A percentile compares a stretch with the other conserved stretches of the same genome.
Conservation (phyloP, 345 rosid genomes). For the Capsella bursapastoris region DNA sequence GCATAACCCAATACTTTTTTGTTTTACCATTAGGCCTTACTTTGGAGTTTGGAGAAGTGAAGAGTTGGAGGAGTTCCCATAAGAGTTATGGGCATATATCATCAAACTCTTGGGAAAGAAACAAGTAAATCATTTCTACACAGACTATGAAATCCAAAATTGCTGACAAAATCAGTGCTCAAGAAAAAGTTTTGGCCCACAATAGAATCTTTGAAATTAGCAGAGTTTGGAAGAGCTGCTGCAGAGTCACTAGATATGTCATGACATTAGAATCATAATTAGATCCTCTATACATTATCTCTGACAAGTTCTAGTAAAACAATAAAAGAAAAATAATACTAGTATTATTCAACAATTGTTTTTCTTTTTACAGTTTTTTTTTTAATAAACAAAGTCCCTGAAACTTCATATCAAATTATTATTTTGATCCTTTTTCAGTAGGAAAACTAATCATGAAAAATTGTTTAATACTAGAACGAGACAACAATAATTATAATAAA, state of each 20-base stretch:
- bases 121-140: constrained; percentile 2
- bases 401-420: not conserved
- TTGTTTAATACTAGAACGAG: too few relatives aligned
- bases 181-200: constrained; percentile 31
- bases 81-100: constrained; percentile 17
- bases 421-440: too few relatives aligned
- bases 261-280: constrained; percentile 24
- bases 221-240: constrained; percentile 21
- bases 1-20: not conserved
- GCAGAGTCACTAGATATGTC: constrained; percentile 35
- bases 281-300: constrained; percentile 14
- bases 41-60: not conserved
- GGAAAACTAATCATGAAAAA: too few relatives aligned
- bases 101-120: constrained; percentile 21
- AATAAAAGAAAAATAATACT: not conserved
- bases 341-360: too few relatives aligned
- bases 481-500: too few relatives aligned
- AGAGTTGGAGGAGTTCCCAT: constrained; percentile 19
- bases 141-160: constrained; percentile 28
- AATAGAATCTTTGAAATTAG: constrained; percentile 32
- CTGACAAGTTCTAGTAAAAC: constrained; percentile 1
- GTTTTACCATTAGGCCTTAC: not conserved
- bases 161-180: constrained; percentile 36
- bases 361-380: too few relatives aligned
- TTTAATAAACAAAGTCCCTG: not conserved